These are phyloP conservation scores for Trypanosomatidae sp. DNA, from an alignment of 208 protist species.

Conservation along the genomic window DNA sequence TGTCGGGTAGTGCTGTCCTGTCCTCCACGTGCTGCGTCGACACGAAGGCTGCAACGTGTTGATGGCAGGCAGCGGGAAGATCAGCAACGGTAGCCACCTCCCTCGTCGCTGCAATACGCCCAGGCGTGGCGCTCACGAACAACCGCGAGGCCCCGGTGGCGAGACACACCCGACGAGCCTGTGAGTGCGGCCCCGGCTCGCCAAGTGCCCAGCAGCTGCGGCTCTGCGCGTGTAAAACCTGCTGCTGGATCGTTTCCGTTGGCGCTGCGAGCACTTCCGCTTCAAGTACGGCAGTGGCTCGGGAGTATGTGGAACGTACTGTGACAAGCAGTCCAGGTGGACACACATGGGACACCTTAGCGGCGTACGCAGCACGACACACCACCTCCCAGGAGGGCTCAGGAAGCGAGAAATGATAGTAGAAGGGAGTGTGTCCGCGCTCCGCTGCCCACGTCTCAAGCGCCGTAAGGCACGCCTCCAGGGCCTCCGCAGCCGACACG, in stretches of 20 bases:
- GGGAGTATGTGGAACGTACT: not conserved
- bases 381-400: constrained; percentile 7
- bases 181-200: constrained; percentile 81
- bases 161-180: constrained; percentile 44
- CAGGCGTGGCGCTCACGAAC: constrained; percentile 40
- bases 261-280: constrained; percentile 26
- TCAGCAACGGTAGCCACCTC: constrained; percentile 30
- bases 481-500: not conserved
- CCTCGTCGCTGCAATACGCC: constrained; percentile 40
- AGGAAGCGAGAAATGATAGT: constrained; percentile 14
- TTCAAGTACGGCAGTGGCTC: not conserved
- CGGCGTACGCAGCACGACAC: constrained; percentile 14
- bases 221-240: constrained; percentile 89
- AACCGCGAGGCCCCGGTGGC: not conserved
- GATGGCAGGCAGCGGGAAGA: constrained; percentile 11
- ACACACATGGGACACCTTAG: constrained; percentile 20
- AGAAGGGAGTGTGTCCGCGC: constrained; percentile 11
- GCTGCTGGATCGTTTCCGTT: constrained; percentile 8
- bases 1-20: not conserved
- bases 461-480: not conserved
- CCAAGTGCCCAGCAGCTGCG: constrained; percentile 91
- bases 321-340: constrained; percentile 27
- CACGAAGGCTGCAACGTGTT: not conserved
- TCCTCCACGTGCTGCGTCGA: not conserved
- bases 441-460: constrained; percentile 8